phyloP scores from a whole-genome alignment of 1,284 basidiomycete genomes.

The Xerocomus minutiporus region DNA sequence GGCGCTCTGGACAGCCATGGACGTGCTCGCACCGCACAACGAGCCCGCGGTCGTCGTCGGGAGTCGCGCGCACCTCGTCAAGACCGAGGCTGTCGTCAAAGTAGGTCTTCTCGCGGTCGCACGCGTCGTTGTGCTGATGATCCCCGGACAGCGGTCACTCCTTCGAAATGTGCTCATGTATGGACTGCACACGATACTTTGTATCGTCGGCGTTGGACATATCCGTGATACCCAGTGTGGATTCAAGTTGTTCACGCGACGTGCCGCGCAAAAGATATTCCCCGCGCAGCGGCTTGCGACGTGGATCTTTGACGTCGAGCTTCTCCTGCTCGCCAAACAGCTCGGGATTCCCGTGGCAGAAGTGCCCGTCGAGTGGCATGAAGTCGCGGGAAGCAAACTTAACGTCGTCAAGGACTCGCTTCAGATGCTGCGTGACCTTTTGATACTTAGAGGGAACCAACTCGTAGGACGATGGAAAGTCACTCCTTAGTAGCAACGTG shows the following conservation, averaged over 20 bases:
- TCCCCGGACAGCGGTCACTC: constrained; percentile 62
- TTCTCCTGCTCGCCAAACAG: constrained; percentile 83
- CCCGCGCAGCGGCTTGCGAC: constrained; percentile 77
- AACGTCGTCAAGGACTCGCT: constrained; percentile 79
- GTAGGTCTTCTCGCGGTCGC: constrained; percentile 37
- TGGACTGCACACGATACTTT: constrained; percentile 78
- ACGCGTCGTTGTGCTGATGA: background rate
- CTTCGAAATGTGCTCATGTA: constrained; percentile 92
- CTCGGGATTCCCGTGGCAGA: constrained; percentile 74
- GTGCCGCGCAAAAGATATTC: constrained; percentile 76
- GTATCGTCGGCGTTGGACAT: constrained; percentile 79
- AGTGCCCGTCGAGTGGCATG: constrained; percentile 88
- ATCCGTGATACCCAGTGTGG: constrained; percentile 95
- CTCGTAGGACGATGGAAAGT: constrained; percentile 65
- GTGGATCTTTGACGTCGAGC: constrained; percentile 96
- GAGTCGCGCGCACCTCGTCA: constrained; percentile 87
- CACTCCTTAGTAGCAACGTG: constrained; percentile 18
- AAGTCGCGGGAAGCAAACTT: constrained; percentile 88
- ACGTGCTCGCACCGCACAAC: constrained; percentile 47
- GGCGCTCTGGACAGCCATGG: constrained; percentile 69
- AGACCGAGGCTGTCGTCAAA: constrained; percentile 91
- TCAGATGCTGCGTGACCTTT: constrained; percentile 83
- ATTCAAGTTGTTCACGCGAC: constrained; percentile 88
- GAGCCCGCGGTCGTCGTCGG: constrained; percentile 74
- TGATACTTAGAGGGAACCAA: constrained; percentile 82